Evolutionary conservation across 192 early-diverging fungal species (phyloP).

Genomic region (Linnemannia exigua): DNA sequence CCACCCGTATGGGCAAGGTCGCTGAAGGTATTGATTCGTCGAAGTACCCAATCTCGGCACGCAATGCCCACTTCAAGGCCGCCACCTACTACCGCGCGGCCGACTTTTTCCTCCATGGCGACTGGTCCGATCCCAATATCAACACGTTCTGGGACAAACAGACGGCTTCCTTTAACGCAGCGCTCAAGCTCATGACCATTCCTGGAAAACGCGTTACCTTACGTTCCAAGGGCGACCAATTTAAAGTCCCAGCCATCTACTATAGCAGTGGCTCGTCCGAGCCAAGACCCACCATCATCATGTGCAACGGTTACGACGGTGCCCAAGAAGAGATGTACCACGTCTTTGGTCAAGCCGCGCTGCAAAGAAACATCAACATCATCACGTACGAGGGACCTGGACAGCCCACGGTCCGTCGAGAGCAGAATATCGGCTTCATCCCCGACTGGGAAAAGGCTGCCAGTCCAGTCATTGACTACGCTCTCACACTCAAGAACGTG

Average conservation of each 20-base stretch:
- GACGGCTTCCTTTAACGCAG: slow-evolving; percentile 22
- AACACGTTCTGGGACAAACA: slow-evolving; percentile 32
- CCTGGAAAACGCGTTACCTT: slow-evolving; percentile 36
- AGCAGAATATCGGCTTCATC: slow-evolving; percentile 39
- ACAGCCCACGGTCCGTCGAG: slow-evolving; percentile 35
- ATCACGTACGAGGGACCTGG: slow-evolving; percentile 42
- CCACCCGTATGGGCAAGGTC: slow-evolving; percentile 19
- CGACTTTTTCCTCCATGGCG: slow-evolving; percentile 37
- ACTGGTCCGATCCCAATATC: slow-evolving; percentile 36
- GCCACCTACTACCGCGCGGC: slow-evolving; percentile 38
- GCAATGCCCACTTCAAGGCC: slow-evolving; percentile 39
- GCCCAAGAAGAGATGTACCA: slow-evolving; percentile 34
- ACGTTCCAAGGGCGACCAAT: slow-evolving; percentile 27
- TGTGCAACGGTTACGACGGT: slow-evolving; percentile 36
- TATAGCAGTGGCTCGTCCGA: slow-evolving; percentile 34
- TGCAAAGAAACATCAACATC: slow-evolving; percentile 35
- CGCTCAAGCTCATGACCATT: slow-evolving; percentile 26
- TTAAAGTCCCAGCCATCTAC: slow-evolving; percentile 37
- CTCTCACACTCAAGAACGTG: slow-evolving; percentile 28
- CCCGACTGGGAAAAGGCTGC: slow-evolving; percentile 37
- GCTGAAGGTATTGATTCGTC: slow-evolving; percentile 27
- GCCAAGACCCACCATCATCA: slow-evolving; percentile 42
- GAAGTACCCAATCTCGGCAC: slow-evolving; percentile 32
- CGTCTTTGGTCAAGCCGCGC: slow-evolving; percentile 33
- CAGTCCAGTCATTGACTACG: slow-evolving; percentile 35